These are phyloP conservation scores for Botryotinia calthae DNA, from an alignment of 2,329 filamentous ascomycete species.

Conservation along the genomic window DNA sequence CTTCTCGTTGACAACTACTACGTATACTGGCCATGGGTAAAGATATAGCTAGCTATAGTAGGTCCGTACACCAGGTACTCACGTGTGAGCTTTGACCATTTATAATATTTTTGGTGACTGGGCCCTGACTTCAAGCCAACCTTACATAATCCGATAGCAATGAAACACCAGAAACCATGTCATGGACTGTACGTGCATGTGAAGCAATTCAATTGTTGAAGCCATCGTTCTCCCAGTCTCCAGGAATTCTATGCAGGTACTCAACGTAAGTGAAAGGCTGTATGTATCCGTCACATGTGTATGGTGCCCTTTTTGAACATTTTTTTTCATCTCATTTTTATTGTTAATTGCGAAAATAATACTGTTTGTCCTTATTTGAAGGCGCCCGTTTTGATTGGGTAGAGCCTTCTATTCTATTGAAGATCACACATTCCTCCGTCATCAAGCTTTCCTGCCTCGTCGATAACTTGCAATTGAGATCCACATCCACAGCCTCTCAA, in stretches of 20 bases:
- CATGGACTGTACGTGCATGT: not conserved
- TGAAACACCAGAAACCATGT: too few relatives aligned
- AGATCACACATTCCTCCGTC: constrained; percentile 7
- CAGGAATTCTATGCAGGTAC: not conserved
- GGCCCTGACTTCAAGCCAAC: not conserved
- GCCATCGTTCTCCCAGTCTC: not conserved
- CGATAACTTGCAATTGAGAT: not conserved
- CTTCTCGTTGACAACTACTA: not conserved
- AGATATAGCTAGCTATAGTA: too few relatives aligned
- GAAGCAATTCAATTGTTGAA: not conserved
- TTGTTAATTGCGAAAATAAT: not conserved
- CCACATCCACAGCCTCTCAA: constrained; percentile 12
- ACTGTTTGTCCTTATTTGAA: not conserved
- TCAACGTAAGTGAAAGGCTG: not conserved
- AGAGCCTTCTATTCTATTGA: not conserved
- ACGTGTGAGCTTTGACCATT: not conserved
- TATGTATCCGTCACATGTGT: not conserved
- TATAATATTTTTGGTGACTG: not conserved
- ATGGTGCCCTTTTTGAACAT: not conserved
- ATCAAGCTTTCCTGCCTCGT: constrained; percentile 19
- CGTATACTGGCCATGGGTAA: too few relatives aligned
- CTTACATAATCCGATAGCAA: not conserved
- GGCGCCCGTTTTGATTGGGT: constrained; percentile 4
- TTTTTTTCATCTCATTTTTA: not conserved
- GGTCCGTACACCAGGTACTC: too few relatives aligned